Evolutionary conservation across 805 yeast species (phyloP).

Genomic region (Hanseniaspora thailandica): DNA sequence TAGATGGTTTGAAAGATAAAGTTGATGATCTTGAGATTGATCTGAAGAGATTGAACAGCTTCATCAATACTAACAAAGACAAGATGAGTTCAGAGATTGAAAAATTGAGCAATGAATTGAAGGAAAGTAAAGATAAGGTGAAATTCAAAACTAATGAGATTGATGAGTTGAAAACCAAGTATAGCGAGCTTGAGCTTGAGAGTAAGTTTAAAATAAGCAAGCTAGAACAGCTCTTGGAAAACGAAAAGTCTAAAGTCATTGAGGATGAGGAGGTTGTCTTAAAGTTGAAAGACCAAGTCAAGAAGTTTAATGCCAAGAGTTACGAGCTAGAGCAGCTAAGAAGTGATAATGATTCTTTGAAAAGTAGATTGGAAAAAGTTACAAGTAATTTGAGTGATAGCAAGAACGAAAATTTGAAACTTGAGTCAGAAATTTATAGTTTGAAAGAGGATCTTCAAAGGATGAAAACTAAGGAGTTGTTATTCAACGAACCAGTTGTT

Average conservation of each 20-base stretch:
- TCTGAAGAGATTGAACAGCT: constrained; percentile 4
- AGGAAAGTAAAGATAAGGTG: constrained; percentile 17
- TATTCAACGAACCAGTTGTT: not conserved
- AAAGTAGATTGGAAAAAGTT: not conserved
- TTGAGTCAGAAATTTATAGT: not conserved
- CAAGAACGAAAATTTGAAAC: not conserved
- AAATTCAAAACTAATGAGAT: constrained; percentile 16
- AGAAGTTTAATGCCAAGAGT: constrained; percentile 11
- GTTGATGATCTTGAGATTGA: constrained; percentile 5
- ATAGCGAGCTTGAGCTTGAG: constrained; percentile 20
- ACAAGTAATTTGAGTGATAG: not conserved
- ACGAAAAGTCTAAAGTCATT: constrained; percentile 15
- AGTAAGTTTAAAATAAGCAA: constrained; percentile 11
- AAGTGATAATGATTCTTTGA: not conserved
- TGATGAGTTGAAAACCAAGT: constrained; percentile 17
- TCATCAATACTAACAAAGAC: constrained; percentile 15
- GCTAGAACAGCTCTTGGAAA: not conserved
- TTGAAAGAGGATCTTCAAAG: not conserved
- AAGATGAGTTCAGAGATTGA: constrained; percentile 10
- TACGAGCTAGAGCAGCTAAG: constrained; percentile 13
- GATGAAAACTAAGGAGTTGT: not conserved
- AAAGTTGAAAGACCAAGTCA: constrained; percentile 14
- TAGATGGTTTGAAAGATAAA: not conserved
- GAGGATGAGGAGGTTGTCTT: constrained; percentile 14
- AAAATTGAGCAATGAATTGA: constrained; percentile 17